Base-by-base conservation (phyloP, 2,329 filamentous ascomycete genomes). In the Colletotrichum kahawae region DNA sequence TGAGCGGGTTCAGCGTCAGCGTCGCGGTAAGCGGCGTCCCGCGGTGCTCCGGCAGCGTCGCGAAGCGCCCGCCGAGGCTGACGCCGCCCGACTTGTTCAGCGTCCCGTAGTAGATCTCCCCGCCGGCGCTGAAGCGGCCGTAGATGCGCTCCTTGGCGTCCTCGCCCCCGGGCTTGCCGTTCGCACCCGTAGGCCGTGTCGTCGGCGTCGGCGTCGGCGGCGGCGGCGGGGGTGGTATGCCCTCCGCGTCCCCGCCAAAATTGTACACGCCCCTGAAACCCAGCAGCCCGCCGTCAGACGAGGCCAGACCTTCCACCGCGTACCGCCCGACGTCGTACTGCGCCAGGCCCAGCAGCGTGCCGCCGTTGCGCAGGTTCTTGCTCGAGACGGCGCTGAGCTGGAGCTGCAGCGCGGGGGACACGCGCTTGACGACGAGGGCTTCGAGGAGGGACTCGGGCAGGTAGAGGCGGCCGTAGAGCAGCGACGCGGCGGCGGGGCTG, bases 1-100 rank as follows among this genome's bases (percentile, higher is more conserved):
- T 98, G 64, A 99, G 88, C 5, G 97, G 97, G 79, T 98, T 98
- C 64, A 98, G 85, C 9, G 96, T 98, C 79, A 98, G 87, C 2
- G 97, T 98, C 80, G 98, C 95, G 9, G 96, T 98, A 79, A 98
- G 93, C 3, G 97, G 97, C 67, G 97, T 97, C 34, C 96, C 96
- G 27, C 92, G 92, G 82, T 94, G 94, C 72, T 88, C 90, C 69
- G 94, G 94, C 24, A 98, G 86, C 13, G 97, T 98, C 51, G 95
- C 95, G 83, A 98, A 99, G 65, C 97, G 92, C 63, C 95, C 88
- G 8, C 96, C 97, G 10, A 97, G 91, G 77, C 95, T 98, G 82
- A 98, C 92, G 62, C 97, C 97, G 64, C 96, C 95, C 27, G 95
- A 95, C 82, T 98, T 98, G 83, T 98, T 98, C 74, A 98, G 86